These are phyloP conservation scores for Bothriochloa decipiens DNA, from an alignment of 176 grass and related monocot species.

Conservation along the genomic window DNA sequence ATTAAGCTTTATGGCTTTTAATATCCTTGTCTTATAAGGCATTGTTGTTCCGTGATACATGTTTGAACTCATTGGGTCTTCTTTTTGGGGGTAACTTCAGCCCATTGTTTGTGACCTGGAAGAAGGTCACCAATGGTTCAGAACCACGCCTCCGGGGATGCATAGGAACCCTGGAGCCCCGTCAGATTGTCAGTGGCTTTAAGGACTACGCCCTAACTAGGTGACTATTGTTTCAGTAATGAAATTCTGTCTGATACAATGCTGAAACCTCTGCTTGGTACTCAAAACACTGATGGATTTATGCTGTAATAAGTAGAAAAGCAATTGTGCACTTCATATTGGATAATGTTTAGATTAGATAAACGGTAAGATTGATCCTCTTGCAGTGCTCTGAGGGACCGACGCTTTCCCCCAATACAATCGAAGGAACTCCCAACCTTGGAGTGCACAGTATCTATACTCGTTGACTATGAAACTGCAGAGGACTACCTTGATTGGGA, in stretches of 20 bases:
- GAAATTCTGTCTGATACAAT: background rate
- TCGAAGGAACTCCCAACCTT: constrained; percentile 86
- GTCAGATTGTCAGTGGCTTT: constrained; percentile 82
- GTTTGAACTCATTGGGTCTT: constrained; percentile 13
- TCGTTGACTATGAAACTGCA: constrained; percentile 82
- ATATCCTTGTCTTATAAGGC: background rate
- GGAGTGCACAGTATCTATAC: constrained; percentile 93
- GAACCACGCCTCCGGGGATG: constrained; percentile 93
- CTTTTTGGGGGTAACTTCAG: constrained; percentile 61
- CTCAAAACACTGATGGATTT: background rate
- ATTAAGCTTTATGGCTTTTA: background rate
- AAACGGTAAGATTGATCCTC: background rate
- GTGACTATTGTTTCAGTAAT: constrained; percentile 49
- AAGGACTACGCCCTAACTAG: constrained; percentile 92
- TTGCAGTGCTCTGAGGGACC: constrained; percentile 89
- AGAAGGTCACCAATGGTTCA: constrained; percentile 87
- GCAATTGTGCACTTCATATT: background rate
- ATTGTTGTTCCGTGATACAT: background rate
- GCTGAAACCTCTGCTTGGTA: background rate
- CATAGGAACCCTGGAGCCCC: constrained; percentile 94
- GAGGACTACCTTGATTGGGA: constrained; percentile 93
- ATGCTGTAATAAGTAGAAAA: background rate
- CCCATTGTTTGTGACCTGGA: constrained; percentile 99
- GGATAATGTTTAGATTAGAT: background rate
- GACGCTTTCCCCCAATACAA: constrained; percentile 87